Percentiles rank a stretch among this genome's conserved stretches.
These are phyloP conservation scores for Populus hybrid DNA, from an alignment of 441 rosid genomes.

Conservation along the genomic window DNA sequence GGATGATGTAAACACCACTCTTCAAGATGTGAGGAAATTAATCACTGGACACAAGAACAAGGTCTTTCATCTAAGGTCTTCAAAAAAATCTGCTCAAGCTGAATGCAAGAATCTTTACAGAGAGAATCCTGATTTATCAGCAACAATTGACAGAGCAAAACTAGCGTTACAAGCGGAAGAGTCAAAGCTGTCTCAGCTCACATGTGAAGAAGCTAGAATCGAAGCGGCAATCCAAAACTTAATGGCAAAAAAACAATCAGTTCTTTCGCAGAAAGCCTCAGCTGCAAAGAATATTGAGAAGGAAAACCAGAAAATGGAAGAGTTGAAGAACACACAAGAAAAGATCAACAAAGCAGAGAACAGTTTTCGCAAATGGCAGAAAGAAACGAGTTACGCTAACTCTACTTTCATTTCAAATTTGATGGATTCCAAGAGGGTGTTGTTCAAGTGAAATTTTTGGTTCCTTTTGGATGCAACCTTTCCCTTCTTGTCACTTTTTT, in stretches of 20 bases:
- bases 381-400: neutral
- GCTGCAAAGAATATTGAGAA: neutral
- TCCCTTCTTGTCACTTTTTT: neutral
- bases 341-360: neutral
- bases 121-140: neutral
- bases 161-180: neutral
- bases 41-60: neutral
- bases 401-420: too few species aligned
- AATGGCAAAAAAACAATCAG: neutral
- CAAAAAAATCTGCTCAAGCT: neutral
- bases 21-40: neutral
- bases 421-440: too few species aligned
- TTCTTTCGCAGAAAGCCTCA: neutral
- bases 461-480: too few species aligned
- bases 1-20: neutral
- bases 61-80: neutral
- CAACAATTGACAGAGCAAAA: neutral
- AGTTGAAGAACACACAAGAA: neutral
- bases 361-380: neutral
- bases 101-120: neutral
- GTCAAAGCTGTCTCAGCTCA: neutral
- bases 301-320: neutral
- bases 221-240: neutral
- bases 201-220: neutral
- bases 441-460: too few species aligned